Percentiles rank a stretch among this genome's conserved stretches.
Conservation (phyloP, 2,329 filamentous ascomycete genomes). For the Ceratocystiopsis sp. region DNA sequence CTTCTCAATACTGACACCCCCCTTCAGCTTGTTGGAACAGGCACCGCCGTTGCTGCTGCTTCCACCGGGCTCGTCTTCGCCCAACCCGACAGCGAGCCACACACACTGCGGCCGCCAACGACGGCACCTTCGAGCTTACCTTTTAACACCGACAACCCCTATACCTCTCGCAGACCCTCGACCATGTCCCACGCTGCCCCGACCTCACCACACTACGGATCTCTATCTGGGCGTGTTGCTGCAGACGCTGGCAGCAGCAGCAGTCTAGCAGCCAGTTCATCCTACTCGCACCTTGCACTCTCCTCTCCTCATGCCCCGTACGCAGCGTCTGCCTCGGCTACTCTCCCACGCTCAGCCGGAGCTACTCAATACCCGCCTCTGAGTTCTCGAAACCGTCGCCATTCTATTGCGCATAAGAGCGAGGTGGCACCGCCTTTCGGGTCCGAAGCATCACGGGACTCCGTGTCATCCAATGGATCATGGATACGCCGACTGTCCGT, state of each 20-base stretch:
- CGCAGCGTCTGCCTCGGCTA: slow-evolving; percentile 11
- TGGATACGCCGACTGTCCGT: slow-evolving; percentile 59
- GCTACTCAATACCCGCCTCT: slow-evolving; percentile 17
- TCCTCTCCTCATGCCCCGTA: no score
- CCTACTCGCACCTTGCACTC: no score
- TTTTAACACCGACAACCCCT: slow-evolving; percentile 14
- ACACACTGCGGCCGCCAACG: slow-evolving; percentile 12
- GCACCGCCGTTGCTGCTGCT: slow-evolving; percentile 43
- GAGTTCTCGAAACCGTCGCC: slow-evolving; percentile 19
- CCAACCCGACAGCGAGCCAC: slow-evolving; percentile 28
- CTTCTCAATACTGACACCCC: not conserved
- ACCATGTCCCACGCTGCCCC: no score
- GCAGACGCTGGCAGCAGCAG: slow-evolving; percentile 5
- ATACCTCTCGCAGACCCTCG: not conserved
- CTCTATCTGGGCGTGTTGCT: no score
- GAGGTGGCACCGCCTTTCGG: slow-evolving; percentile 21
- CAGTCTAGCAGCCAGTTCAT: not conserved
- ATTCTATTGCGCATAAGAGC: slow-evolving; percentile 23
- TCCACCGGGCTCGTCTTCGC: slow-evolving; percentile 42
- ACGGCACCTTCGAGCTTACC: slow-evolving; percentile 12
- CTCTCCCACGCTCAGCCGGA: slow-evolving; percentile 15
- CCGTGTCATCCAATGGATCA: slow-evolving; percentile 43
- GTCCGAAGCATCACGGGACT: slow-evolving; percentile 34
- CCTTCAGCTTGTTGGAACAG: slow-evolving; percentile 40
- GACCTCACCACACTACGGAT: no score